Base-by-base conservation (phyloP, 176 grass and related monocot species). In the Oryza glaberrima region DNA sequence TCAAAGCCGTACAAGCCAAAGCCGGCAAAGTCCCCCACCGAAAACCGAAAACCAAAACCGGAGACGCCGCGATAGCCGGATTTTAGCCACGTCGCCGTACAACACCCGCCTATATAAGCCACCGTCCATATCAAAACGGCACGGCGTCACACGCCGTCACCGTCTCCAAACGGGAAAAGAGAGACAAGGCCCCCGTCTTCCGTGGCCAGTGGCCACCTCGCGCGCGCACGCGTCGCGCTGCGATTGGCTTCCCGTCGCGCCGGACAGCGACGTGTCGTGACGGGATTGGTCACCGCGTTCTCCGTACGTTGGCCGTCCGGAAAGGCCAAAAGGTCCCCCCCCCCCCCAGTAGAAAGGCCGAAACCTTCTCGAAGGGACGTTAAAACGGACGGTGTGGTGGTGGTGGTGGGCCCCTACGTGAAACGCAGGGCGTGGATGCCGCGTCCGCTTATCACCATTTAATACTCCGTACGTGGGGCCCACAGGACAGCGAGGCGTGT, bases 121-220 rank as follows among this genome's bases (percentile, higher is more conserved):
- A 3, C 11, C 9, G 6, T 6, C 20, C 88, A 0, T 86, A 90
- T 86, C 83, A 90, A 90, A 32, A 64, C 71, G 49, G 13, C 19
- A 0, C 36, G 2, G n/a, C 49, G 77, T 78, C 76, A 26, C 47
- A 2, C 2, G 49, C 72, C 85, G 70, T 81, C 25, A 0, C 63
- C 64, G 63, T 81, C 48, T 2, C 8, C 68, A 45, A 12, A 64
- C 70, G 70, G 41, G 65, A 70, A 45, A 67, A 1, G 13, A 3
- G 30, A 44, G n/a, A 19, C 23, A 32, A 3, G 6, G 7, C 12
- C 12, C 3, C 12, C 3, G 44, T 56, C 80, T 69, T 49, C 7
- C 30, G 7, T 2, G 32, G 69, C 11, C 45, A 6, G 7, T 2
- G 32, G 69, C 16, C 45, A 6, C 3, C 1, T 2, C 3, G 0